These are phyloP conservation scores for Zostera marina DNA, from an alignment of 116 monocot genomes.

Conservation along the genomic window DNA sequence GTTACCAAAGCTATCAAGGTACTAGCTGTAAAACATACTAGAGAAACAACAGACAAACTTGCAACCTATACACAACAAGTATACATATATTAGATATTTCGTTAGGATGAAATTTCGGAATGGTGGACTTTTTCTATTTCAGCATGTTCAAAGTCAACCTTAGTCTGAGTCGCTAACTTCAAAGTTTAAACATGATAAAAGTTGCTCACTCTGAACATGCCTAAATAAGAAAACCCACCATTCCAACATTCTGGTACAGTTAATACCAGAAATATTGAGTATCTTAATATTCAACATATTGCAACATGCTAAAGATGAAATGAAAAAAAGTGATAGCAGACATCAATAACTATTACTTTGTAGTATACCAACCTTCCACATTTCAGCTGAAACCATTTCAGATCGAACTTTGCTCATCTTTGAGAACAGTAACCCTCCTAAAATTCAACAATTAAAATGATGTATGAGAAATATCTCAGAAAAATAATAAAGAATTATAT, in stretches of 20 bases:
- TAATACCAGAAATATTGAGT: too few species aligned
- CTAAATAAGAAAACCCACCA: too few species aligned
- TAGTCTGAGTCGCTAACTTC: too few species aligned
- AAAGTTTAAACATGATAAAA: too few species aligned
- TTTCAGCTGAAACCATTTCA: constrained; percentile 24
- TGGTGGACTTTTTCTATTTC: too few species aligned
- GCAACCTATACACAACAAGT: constrained; percentile 10
- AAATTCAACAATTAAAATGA: background rate
- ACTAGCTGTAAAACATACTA: constrained; percentile 10
- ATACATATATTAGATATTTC: background rate
- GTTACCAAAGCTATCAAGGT: constrained; percentile 13
- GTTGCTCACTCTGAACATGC: too few species aligned
- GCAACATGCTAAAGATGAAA: background rate
- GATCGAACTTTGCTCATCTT: constrained; percentile 24
- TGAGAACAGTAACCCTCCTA: constrained; percentile 15
- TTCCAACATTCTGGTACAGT: too few species aligned
- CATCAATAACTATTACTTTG: background rate
- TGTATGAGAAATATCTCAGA: background rate
- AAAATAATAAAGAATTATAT: background rate
- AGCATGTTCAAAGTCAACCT: too few species aligned
- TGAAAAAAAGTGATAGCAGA: background rate
- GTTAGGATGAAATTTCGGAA: background rate
- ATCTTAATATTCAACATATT: background rate
- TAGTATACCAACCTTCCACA: constrained; percentile 15
- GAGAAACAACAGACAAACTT: constrained; percentile 15